These are phyloP conservation scores for Hordeum vulgare DNA, from an alignment of 176 grass and related monocot genomes.

Conservation along the genomic window DNA sequence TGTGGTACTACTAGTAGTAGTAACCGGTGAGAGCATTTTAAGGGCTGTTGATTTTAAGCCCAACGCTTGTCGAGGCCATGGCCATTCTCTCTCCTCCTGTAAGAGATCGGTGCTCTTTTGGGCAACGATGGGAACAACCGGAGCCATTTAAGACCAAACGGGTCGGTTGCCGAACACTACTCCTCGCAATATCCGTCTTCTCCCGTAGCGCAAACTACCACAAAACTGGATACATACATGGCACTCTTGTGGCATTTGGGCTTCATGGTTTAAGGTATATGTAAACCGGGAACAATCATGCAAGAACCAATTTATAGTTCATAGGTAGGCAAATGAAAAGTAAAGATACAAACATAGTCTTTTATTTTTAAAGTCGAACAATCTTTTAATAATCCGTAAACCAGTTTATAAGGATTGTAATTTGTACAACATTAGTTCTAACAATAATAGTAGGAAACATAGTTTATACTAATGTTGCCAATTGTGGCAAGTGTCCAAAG, in stretches of 20 bases:
- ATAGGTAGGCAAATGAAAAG: not conserved
- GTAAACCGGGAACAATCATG: not conserved
- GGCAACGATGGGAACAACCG: constrained; percentile 58
- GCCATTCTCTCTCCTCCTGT: constrained; percentile 4
- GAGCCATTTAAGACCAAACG: constrained; percentile 65
- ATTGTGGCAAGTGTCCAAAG: too few species aligned
- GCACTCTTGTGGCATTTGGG: too few species aligned
- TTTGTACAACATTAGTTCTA: too few species aligned
- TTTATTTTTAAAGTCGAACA: not conserved
- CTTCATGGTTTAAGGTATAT: too few species aligned
- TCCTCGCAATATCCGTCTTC: too few species aligned
- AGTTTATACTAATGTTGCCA: too few species aligned
- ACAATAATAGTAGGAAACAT: too few species aligned
- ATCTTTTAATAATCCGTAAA: too few species aligned
- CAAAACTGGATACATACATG: too few species aligned
- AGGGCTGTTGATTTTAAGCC: constrained; percentile 54
- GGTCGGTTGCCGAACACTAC: constrained; percentile 27
- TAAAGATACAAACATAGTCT: not conserved
- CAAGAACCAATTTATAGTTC: not conserved
- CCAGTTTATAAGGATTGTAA: too few species aligned
- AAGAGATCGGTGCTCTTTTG: not conserved
- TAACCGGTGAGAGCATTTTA: constrained; percentile 65
- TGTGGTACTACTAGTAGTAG: not conserved
- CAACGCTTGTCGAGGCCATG: constrained; percentile 27
- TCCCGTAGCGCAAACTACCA: too few species aligned